Evolutionary conservation across 2,329 filamentous ascomycete genomes (phyloP).

Genomic region (Cyphellophora europaea): DNA sequence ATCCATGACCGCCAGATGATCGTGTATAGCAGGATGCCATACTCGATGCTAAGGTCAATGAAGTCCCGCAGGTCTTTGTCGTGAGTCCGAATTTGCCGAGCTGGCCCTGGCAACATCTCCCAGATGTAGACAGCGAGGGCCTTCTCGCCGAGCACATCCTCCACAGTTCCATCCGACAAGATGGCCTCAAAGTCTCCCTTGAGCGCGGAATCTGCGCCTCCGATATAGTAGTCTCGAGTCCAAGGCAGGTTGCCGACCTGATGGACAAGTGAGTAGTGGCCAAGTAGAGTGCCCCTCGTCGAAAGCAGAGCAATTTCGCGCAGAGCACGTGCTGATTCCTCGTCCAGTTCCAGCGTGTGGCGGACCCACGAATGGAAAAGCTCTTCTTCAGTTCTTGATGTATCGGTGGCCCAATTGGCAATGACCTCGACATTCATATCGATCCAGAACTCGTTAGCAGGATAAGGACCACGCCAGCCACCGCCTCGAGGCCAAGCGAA

Average conservation of each 20-base stretch:
- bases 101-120: background rate
- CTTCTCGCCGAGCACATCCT: background rate
- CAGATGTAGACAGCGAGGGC: background rate
- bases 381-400: background rate
- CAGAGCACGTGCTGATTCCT: background rate
- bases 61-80: conserved; percentile 21
- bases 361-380: background rate
- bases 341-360: background rate
- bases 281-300: background rate
- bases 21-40: background rate
- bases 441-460: background rate
- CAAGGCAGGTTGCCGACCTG: background rate
- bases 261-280: background rate
- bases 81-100: background rate
- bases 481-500: background rate
- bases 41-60: conserved; percentile 31
- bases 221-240: background rate
- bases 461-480: background rate
- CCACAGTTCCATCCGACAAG: background rate
- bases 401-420: background rate
- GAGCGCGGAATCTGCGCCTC: background rate
- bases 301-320: background rate
- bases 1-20: background rate
- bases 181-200: background rate
- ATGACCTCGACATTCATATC: background rate